Base-by-base conservation (phyloP, 2,329 filamentous ascomycete species). In the Pestalotiopsis fici region DNA sequence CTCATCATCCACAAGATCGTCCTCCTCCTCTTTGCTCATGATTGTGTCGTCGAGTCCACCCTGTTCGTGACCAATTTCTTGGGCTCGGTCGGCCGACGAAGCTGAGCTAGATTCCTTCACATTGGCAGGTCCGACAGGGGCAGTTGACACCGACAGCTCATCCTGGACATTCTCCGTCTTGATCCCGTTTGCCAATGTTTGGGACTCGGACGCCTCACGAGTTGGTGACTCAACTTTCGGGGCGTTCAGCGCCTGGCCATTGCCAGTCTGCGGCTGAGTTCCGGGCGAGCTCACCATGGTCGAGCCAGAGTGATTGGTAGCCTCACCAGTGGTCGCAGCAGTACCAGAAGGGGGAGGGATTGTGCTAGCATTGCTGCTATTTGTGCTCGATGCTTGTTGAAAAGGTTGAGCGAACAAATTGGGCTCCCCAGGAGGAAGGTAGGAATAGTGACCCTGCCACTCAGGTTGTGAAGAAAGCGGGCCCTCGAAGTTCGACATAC, bases 401-500 rank as follows among this genome's bases (percentile, higher is more conserved):
- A 83, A 85, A 15, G 82, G 66, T 68, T 82, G 82, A 59, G 81
- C 75, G 71, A 85, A 86, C 65, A 83, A 77, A 68, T 75, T 80
- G 73, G 75, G 81, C 66, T 84, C 84, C 55, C 78, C 78, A 21
- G 82, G 81, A 35, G 83, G 78, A 66, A 85, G 77, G 72, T 85
- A 86, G 27, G 84, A 82, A 76, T 86, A 86, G 76, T 86, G 83
- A 69, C 83, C 83, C 76, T 86, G 85, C 86, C 86, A 88, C 78
- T 86, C 84, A 72, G 85, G 81, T 80, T 86, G 84, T 74, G 85
- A 83, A 74, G 85, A 83, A 77, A 85, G 77, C 71, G 84, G 82
- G 69, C 82, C 74, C 74, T 85, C 83, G 79, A 85, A 87, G 74
- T 84, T 86, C 81, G 86, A 87, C 86, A 88, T 88, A 79, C 86